Base-by-base conservation (phyloP, 805 yeast species). In the Pichia paraexigua region DNA sequence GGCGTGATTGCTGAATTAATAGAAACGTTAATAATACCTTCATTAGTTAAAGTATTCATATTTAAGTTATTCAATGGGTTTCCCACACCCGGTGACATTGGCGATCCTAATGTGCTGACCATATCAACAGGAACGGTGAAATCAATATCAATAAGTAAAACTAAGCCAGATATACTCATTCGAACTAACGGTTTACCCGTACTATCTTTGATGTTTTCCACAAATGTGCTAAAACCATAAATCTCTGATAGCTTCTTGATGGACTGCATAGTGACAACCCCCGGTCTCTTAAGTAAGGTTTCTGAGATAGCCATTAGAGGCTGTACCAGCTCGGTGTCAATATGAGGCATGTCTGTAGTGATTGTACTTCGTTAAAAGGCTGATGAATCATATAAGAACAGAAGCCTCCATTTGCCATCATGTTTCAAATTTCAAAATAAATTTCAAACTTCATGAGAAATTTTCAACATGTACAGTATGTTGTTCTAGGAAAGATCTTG, bases 91-190 rank as follows among this genome's bases (percentile, higher is more conserved):
- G 53, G 54, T 6, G 48, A 45, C 42, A 49, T 41, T 10, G 52
- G 52, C 2, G 48, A 46, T 20, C 48, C 52, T 5, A 49, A 24
- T 9, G 20, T 12, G n/a, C n/a, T 18, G 6, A 8, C 18, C 41
- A 43, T 28, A 9, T 48, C 47, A 4, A n/a, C 5, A 6, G 51
- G 51, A 21, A 48, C 18, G 25, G 60, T 59, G 56, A 68, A 69
- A 53, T 70, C 73, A 41, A 69, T 66, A 54, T 70, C 74, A 20
- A 70, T 65, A 20, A 70, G 53, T 20, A 70, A 50, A 9, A 69
- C 64, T 50, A 63, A 60, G 1, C 73, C 74, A 28, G 55, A 11
- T 69, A 66, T 40, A 69, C 52, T 45, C 70, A 54, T 30, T 65
- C 66, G 28, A 57, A 57, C 24, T 48, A 47, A 30, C 47, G 60